Evolutionary conservation across 2,329 filamentous ascomycete species (phyloP).

Genomic region (Whalleya microplaca): DNA sequence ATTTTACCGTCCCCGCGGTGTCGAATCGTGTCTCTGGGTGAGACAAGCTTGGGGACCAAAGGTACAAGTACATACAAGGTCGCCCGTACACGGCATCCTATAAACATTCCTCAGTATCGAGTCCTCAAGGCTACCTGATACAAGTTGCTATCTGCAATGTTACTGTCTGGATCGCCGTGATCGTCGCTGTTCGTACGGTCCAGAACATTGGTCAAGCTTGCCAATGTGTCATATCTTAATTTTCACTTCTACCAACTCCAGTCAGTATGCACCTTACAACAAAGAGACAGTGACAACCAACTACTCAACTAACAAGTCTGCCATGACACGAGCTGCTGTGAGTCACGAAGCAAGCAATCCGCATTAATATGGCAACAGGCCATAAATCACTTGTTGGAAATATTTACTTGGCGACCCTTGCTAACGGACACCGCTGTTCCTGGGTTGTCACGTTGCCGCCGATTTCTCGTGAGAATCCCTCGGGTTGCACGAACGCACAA

Average conservation of each 20-base stretch:
- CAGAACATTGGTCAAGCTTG: background rate
- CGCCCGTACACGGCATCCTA: constrained; percentile 10
- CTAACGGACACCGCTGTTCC: background rate
- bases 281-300: background rate
- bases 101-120: constrained; percentile 12
- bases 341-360: background rate
- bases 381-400: too few species aligned
- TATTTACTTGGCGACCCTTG: too few species aligned
- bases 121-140: constrained; percentile 4
- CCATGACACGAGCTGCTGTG: too few species aligned
- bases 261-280: background rate
- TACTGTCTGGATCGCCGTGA: background rate
- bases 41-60: constrained; percentile 11
- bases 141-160: background rate
- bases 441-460: background rate
- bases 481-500: background rate
- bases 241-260: background rate
- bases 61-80: constrained; percentile 29
- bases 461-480: background rate
- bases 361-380: background rate
- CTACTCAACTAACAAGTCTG: background rate
- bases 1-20: constrained; percentile 22
- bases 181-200: background rate
- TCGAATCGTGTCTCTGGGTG: constrained; percentile 22
- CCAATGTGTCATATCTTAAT: background rate